Evolutionary conservation across 192 early-diverging fungal genomes (phyloP).

Genomic region (Entrophospora sp.): DNA sequence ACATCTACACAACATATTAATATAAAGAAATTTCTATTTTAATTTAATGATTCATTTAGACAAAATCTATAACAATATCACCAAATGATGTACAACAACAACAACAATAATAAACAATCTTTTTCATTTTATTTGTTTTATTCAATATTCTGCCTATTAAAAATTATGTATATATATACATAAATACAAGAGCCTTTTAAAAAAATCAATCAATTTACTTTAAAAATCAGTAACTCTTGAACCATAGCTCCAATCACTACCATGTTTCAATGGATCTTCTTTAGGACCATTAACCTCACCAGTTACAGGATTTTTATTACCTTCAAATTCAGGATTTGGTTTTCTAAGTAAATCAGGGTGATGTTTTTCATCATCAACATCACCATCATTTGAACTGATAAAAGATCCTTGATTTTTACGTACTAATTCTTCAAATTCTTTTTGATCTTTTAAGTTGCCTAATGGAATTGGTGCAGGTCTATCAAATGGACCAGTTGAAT

Average conservation of each 20-base stretch:
- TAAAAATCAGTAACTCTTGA: constrained; percentile 55
- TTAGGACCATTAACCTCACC: constrained; percentile 75
- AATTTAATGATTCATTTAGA: not conserved
- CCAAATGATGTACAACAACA: not conserved
- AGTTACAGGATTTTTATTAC: constrained; percentile 66
- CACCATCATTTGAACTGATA: constrained; percentile 15
- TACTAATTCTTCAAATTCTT: constrained; percentile 65
- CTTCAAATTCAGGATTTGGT: constrained; percentile 53
- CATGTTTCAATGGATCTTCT: constrained; percentile 72
- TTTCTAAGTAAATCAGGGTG: constrained; percentile 45
- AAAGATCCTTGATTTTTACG: constrained; percentile 31
- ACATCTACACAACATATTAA: not conserved
- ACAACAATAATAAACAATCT: not conserved
- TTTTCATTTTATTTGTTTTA: not conserved
- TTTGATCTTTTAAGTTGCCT: constrained; percentile 53
- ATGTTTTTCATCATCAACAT: constrained; percentile 19
- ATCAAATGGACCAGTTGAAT: too few relatives aligned
- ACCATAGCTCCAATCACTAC: constrained; percentile 75
- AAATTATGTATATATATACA: too few relatives aligned
- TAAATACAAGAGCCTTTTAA: too few relatives aligned
- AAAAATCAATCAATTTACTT: not conserved
- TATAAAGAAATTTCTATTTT: not conserved
- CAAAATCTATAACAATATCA: not conserved
- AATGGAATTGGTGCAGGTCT: constrained; percentile 61
- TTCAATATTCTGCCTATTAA: too few relatives aligned